A percentile compares a stretch with the other conserved stretches of the same genome.
Evolutionary conservation across 768 basidiomycete genomes (phyloP).

Genomic region (Xanthoconium purpureum): DNA sequence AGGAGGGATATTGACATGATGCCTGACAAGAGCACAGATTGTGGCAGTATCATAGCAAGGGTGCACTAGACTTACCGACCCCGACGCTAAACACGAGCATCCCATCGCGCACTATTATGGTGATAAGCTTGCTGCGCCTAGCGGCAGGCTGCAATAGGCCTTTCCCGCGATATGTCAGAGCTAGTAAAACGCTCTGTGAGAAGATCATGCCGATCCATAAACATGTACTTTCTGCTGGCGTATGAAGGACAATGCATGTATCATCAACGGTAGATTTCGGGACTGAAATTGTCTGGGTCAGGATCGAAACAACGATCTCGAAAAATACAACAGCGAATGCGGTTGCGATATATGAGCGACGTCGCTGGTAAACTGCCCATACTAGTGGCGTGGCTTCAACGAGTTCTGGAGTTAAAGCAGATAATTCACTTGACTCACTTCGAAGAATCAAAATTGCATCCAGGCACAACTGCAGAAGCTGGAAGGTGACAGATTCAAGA

Average conservation of each 20-base stretch:
- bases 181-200: constrained; percentile 16
- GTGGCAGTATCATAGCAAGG: neutral
- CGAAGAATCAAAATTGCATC: constrained; percentile 17
- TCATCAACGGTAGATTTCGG: constrained; percentile 7
- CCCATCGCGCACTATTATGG: constrained; percentile 17
- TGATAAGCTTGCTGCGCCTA: constrained; percentile 14
- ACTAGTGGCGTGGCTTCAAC: constrained; percentile 5
- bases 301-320: neutral
- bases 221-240: neutral
- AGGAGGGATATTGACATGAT: neutral
- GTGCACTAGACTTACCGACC: constrained; percentile 8
- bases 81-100: constrained; percentile 5
- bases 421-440: constrained; percentile 11
- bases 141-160: neutral
- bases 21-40: neutral
- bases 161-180: constrained; percentile 18
- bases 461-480: constrained; percentile 13
- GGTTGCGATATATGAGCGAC: neutral
- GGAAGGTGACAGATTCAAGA: constrained; percentile 3
- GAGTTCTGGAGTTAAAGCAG: neutral
- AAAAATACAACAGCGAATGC: constrained; percentile 3
- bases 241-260: constrained; percentile 6
- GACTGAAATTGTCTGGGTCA: neutral
- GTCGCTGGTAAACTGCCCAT: constrained; percentile 12
- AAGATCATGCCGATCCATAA: constrained; percentile 2